Evolutionary conservation across 768 basidiomycete species (phyloP).

Genomic region (Melanogaster broomeanus): DNA sequence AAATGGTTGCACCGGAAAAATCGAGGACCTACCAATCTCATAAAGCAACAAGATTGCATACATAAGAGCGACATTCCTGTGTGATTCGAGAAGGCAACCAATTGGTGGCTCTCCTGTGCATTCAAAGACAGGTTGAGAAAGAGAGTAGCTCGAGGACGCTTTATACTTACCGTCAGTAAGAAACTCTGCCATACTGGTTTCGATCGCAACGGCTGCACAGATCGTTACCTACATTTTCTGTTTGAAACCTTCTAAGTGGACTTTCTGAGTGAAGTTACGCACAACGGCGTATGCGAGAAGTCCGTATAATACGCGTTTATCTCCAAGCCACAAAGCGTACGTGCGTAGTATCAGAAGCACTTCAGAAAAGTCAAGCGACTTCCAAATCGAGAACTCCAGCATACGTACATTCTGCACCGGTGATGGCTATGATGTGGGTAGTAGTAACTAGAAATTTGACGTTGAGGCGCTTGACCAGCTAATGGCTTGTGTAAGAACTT

Average conservation of each 20-base stretch:
- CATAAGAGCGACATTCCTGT: neutral
- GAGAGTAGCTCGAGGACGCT: neutral
- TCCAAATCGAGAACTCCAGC: neutral
- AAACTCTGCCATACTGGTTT: neutral
- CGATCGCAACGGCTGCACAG: conserved; percentile 3
- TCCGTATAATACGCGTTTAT: conserved; percentile 10
- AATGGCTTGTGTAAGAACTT: neutral
- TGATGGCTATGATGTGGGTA: conserved; percentile 5
- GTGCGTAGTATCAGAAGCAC: conserved; percentile 20
- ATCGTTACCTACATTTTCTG: conserved; percentile 5
- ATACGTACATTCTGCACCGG: conserved; percentile 4
- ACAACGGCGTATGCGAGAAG: conserved; percentile 13
- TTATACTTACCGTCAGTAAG: conserved; percentile 3
- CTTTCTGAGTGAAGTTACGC: neutral
- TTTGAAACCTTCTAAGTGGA: neutral
- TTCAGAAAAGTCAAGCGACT: neutral
- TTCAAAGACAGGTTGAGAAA: neutral
- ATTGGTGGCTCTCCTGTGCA: neutral
- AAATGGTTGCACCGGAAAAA: neutral
- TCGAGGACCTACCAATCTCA: conserved; percentile 3
- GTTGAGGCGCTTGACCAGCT: neutral
- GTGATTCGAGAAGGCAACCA: neutral
- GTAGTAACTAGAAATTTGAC: conserved; percentile 1
- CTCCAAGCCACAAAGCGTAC: conserved; percentile 22
- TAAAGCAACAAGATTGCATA: neutral